Evolutionary conservation across 2,329 filamentous ascomycete species (phyloP).

Genomic region (Botrytis fragariae): DNA sequence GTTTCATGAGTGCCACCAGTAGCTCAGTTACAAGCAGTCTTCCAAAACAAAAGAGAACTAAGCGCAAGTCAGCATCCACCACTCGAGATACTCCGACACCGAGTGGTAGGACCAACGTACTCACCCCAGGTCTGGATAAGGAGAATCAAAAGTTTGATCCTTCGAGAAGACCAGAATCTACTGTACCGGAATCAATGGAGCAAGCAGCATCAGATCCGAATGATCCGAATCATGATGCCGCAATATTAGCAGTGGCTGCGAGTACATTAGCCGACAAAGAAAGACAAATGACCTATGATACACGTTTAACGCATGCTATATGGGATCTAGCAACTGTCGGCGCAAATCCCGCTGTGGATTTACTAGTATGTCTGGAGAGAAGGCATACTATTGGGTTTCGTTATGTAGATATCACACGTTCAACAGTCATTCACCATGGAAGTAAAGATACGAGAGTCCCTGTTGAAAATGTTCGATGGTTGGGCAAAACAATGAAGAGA

Average conservation of each 20-base stretch:
- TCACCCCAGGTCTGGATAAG: constrained; percentile 38
- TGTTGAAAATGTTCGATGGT: constrained; percentile 91
- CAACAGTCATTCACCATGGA: constrained; percentile 92
- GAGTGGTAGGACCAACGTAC: constrained; percentile 39
- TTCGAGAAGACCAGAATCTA: constrained; percentile 35
- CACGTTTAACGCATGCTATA: constrained; percentile 83
- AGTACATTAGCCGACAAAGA: constrained; percentile 67
- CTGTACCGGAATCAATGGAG: constrained; percentile 31
- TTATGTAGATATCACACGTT: constrained; percentile 91
- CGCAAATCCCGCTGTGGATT: constrained; percentile 89
- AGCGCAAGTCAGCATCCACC: constrained; percentile 53
- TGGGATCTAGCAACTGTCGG: constrained; percentile 91
- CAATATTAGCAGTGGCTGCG: constrained; percentile 49
- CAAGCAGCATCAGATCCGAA: constrained; percentile 31
- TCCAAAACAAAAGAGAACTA: constrained; percentile 62
- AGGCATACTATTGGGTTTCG: constrained; percentile 90
- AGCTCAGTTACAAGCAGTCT: constrained; percentile 78
- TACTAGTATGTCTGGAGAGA: constrained; percentile 88
- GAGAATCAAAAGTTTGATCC: constrained; percentile 37
- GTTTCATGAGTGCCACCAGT: constrained; percentile 89
- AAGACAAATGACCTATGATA: constrained; percentile 74
- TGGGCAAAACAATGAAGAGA: constrained; percentile 87
- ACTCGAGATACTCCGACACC: constrained; percentile 39
- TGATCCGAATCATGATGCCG: constrained; percentile 37
- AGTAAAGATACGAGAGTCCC: constrained; percentile 87